Base-by-base conservation (phyloP, 2,329 filamentous ascomycete species). In the Diaporthe vexans region DNA sequence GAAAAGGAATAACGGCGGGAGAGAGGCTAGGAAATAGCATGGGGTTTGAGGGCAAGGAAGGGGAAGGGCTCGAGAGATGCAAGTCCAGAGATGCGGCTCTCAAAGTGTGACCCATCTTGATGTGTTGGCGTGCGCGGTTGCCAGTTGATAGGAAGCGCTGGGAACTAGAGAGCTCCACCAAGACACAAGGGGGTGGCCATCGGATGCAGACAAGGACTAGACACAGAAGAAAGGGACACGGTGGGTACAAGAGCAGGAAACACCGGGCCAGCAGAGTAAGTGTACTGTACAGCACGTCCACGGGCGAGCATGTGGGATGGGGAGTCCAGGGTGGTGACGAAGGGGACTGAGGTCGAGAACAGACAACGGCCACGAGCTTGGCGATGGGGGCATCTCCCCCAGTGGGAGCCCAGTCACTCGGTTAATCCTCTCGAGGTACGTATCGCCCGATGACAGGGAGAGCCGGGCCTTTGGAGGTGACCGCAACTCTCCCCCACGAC, bases 101-200 rank as follows among this genome's bases (percentile, higher is more conserved):
- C 87, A 88, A 84, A 88, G 89, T 90, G 89, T 89, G 90, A 91
- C 90, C 90, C 89, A 90, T 91, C 86, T 87, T 71, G 94, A 95
- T 97, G 95, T 93, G 94, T 89, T 97, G 95, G 94, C 94, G 92
- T 92, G 87, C 88, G 88, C 93, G 89, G 88, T 91, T 90, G 90
- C 94, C 94, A 96, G 92, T 95, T 91, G 89, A 92, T 91, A 87
- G 87, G 88, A 89, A 85, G 84, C 86, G 87, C 86, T 88, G 87
- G 88, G 69, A 86, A 88, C 88, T 90, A 90, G 86, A 80, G 86
- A 88, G 87, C 88, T 90, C 90, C 90, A 91, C 90, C 84, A 83
- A 85, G 83, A 85, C 86, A 88, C 84, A 86, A 85, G 83, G 83
- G 84, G 82, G 78, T 76, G 80, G 78, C 74, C 67, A 75, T 74